Evolutionary conservation across 2,329 filamentous ascomycete genomes (phyloP).

Genomic region (Cytospora chrysosperma): DNA sequence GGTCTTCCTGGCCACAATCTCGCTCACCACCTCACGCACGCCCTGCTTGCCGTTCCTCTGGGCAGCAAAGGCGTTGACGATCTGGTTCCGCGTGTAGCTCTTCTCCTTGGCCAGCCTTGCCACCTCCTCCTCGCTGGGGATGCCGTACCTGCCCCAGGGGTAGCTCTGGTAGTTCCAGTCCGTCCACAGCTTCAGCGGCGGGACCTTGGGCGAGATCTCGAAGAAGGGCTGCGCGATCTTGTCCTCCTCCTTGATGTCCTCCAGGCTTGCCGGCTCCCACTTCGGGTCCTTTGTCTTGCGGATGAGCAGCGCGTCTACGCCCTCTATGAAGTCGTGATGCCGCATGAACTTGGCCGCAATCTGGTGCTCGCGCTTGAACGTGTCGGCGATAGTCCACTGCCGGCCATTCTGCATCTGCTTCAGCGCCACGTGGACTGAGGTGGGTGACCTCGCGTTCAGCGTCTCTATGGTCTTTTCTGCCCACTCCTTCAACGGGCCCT

Average conservation of each 20-base stretch:
- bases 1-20: conserved; percentile 67
- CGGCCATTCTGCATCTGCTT: conserved; percentile 74
- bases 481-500: conserved; percentile 65
- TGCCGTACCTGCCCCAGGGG: conserved; percentile 66
- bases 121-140: conserved; percentile 71
- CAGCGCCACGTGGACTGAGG: conserved; percentile 79
- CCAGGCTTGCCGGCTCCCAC: conserved; percentile 75
- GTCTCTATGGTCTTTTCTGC: conserved; percentile 74
- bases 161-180: conserved; percentile 67
- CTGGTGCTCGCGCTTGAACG: conserved; percentile 82
- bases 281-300: conserved; percentile 62
- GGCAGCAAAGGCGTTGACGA: conserved; percentile 62
- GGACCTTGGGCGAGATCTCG: conserved; percentile 42
- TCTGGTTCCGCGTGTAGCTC: conserved; percentile 49
- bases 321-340: conserved; percentile 87
- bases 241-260: conserved; percentile 58
- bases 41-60: conserved; percentile 65
- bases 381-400: conserved; percentile 75
- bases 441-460: conserved; percentile 78
- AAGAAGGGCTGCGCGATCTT: conserved; percentile 70
- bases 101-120: conserved; percentile 42
- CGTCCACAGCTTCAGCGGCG: conserved; percentile 61
- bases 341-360: conserved; percentile 88
- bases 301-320: conserved; percentile 79
- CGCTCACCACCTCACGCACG: conserved; percentile 64